These are phyloP conservation scores for Phytopythium aichiense DNA, from an alignment of 352 stramenopile genomes.

Conservation along the genomic window DNA sequence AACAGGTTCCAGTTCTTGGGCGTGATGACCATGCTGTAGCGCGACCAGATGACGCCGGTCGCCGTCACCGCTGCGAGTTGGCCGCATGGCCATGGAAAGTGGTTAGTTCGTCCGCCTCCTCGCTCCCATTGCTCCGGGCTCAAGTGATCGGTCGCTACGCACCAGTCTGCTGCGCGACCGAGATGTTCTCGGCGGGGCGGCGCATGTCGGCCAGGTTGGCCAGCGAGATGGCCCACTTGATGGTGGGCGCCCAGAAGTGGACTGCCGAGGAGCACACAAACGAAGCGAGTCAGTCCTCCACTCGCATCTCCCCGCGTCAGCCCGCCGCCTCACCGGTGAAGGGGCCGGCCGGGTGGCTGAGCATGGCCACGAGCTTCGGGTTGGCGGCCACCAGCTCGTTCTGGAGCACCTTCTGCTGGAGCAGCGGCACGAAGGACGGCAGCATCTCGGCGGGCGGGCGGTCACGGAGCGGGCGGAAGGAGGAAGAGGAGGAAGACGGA, in stretches of 20 bases:
- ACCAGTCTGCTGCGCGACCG: slow-evolving; percentile 70
- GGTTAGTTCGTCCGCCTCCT: too few species aligned
- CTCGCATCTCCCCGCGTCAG: background rate
- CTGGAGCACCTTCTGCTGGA: slow-evolving; percentile 68
- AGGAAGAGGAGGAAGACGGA: background rate
- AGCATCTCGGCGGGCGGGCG: slow-evolving; percentile 26
- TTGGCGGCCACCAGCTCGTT: slow-evolving; percentile 57
- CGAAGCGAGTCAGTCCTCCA: too few species aligned
- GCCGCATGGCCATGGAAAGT: too few species aligned
- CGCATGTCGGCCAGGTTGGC: slow-evolving; percentile 86
- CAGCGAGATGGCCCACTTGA: slow-evolving; percentile 87
- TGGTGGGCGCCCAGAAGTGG: slow-evolving; percentile 86
- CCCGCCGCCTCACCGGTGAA: slow-evolving; percentile 54
- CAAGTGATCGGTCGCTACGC: background rate
- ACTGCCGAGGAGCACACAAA: slow-evolving; percentile 23
- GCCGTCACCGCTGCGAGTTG: slow-evolving; percentile 36
- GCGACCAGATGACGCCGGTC: slow-evolving; percentile 81
- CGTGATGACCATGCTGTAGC: slow-evolving; percentile 83
- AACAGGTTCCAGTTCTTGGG: slow-evolving; percentile 89
- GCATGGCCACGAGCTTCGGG: slow-evolving; percentile 50
- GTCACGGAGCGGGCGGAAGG: background rate
- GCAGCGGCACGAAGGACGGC: slow-evolving; percentile 56
- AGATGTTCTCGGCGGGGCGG: slow-evolving; percentile 73
- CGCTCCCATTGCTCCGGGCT: too few species aligned
- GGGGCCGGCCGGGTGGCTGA: slow-evolving; percentile 77